phyloP scores from a whole-genome alignment of 2,329 filamentous ascomycete species.

The Exophiala dermatitidis region DNA sequence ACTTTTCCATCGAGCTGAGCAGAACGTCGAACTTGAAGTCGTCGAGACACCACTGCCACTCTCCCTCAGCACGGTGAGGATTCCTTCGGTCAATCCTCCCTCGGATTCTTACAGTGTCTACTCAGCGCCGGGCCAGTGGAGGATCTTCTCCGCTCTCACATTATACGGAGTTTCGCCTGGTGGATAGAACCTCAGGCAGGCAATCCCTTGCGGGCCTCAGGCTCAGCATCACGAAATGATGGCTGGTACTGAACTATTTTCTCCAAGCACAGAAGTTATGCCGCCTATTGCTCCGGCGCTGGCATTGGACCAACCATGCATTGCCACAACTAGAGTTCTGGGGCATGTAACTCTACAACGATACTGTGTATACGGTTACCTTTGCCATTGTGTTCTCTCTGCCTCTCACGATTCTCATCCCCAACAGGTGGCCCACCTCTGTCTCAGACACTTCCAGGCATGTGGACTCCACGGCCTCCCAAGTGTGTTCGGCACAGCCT shows the following conservation, averaged over 20 bases:
- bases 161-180: background rate
- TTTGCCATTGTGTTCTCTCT: too few relatives aligned
- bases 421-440: background rate
- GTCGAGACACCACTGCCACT: too few relatives aligned
- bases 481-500: background rate
- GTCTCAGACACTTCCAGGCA: background rate
- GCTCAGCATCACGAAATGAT: background rate
- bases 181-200: background rate
- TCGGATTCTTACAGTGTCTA: too few relatives aligned
- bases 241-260: background rate
- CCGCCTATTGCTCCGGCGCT: background rate
- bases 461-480: background rate
- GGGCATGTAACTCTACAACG: background rate
- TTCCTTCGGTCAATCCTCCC: too few relatives aligned
- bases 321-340: background rate
- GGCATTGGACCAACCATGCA: background rate
- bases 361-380: background rate
- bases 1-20: too few relatives aligned
- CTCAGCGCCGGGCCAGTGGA: too few relatives aligned
- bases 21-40: too few relatives aligned
- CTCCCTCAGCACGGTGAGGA: too few relatives aligned
- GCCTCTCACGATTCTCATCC: background rate
- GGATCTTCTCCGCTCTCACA: too few relatives aligned
- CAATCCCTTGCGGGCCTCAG: too few relatives aligned
- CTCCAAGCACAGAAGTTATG: background rate